phyloP scores from a whole-genome alignment of 352 stramenopile species.

The Phytopythium vexans region DNA sequence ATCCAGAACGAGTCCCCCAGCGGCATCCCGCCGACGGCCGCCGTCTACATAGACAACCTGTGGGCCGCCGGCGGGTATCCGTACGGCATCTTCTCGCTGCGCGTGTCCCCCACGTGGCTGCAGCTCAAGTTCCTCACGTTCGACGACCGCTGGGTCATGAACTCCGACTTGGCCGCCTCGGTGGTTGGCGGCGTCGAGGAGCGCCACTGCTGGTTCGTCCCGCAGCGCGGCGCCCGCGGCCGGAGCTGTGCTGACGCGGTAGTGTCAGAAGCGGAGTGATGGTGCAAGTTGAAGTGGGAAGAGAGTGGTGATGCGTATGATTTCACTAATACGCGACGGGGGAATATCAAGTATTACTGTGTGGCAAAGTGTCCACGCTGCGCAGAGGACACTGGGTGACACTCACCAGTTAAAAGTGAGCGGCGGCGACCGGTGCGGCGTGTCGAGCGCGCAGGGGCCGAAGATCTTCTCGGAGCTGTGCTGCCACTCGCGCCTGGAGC shows the following conservation, averaged over 20 bases:
- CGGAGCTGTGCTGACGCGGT: constrained; percentile 34
- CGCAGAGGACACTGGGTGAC: too few species aligned
- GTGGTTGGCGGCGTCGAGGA: constrained; percentile 48
- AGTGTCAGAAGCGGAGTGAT: constrained; percentile 3
- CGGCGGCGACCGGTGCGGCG: constrained; percentile 11
- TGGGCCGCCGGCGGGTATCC: constrained; percentile 61
- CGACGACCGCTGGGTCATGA: constrained; percentile 58
- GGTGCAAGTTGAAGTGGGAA: neutral
- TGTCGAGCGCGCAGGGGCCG: constrained; percentile 12
- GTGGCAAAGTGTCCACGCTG: too few species aligned
- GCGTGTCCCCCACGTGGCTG: constrained; percentile 56
- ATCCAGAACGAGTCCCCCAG: constrained; percentile 73
- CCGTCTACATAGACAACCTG: constrained; percentile 61
- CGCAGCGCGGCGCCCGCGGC: constrained; percentile 28
- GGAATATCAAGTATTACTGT: too few species aligned
- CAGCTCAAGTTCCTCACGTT: constrained; percentile 62
- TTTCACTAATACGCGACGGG: too few species aligned
- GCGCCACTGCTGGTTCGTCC: constrained; percentile 73
- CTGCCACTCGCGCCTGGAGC: constrained; percentile 26
- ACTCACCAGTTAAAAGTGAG: constrained; percentile 32
- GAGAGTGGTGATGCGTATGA: neutral
- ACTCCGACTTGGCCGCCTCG: constrained; percentile 40
- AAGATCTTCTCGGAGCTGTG: constrained; percentile 34
- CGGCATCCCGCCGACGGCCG: constrained; percentile 53
- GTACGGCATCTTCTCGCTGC: constrained; percentile 72